phyloP scores from a whole-genome alignment of 2,329 filamentous ascomycete genomes.

The Periconia digitata region DNA sequence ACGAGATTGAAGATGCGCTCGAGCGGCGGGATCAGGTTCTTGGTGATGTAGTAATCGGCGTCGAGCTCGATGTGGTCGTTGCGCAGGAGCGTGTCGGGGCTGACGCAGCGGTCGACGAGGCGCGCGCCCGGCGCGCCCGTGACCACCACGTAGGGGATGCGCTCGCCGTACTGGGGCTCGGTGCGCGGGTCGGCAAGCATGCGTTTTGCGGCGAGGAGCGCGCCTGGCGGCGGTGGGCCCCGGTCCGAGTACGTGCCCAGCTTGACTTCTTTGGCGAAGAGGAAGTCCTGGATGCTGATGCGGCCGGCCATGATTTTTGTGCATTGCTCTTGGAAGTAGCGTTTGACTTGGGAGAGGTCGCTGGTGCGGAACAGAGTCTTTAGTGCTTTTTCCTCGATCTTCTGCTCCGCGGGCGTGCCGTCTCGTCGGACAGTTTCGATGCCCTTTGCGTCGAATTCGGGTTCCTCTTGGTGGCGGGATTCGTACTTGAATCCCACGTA shows the following conservation, averaged over 20 bases:
- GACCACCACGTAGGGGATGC: constrained; percentile 91
- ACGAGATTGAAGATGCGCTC: constrained; percentile 97
- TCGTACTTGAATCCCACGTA: constrained; percentile 99
- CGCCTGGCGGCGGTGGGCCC: constrained; percentile 80
- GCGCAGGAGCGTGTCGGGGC: constrained; percentile 77
- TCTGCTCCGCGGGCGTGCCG: constrained; percentile 92
- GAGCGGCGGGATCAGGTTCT: constrained; percentile 91
- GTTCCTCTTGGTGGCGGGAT: constrained; percentile 68
- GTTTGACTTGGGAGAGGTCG: constrained; percentile 85
- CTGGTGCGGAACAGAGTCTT: constrained; percentile 87
- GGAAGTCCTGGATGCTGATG: constrained; percentile 92
- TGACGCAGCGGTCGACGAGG: constrained; percentile 85
- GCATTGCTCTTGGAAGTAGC: constrained; percentile 88
- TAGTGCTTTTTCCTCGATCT: constrained; percentile 90
- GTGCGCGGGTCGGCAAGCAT: constrained; percentile 85
- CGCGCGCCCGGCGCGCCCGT: constrained; percentile 83
- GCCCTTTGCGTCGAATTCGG: constrained; percentile 95
- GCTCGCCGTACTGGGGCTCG: constrained; percentile 93
- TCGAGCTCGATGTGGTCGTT: constrained; percentile 81
- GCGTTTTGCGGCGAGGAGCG: constrained; percentile 79
- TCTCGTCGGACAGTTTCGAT: constrained; percentile 97
- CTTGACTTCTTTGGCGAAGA: constrained; percentile 89
- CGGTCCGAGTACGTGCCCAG: constrained; percentile 85
- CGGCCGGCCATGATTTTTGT: constrained; percentile 87
- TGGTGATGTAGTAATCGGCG: constrained; percentile 94